Evolutionary conservation across 441 rosid species (phyloP).

Genomic region (Populus tomentosa): DNA sequence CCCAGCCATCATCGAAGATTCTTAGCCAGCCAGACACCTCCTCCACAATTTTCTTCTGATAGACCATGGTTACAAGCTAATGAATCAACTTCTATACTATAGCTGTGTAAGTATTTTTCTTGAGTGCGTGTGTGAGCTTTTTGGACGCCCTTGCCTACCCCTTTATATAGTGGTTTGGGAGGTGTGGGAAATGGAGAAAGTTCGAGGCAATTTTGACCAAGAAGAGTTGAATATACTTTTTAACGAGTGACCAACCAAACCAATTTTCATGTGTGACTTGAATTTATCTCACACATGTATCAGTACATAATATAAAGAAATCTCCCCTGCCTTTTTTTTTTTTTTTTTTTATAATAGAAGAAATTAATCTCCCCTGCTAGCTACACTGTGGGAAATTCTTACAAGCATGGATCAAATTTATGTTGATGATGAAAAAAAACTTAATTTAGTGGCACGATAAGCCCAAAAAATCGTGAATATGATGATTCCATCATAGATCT

Average conservation of each 20-base stretch:
- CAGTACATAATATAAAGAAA: not conserved
- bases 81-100: not conserved
- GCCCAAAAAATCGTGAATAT: too few relatives aligned
- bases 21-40: constrained; percentile 66
- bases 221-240: not conserved
- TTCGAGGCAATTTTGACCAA: not conserved
- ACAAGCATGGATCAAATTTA: too few relatives aligned
- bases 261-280: not conserved
- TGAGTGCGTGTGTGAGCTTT: not conserved
- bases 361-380: too few relatives aligned
- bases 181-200: not conserved
- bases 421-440: too few relatives aligned
- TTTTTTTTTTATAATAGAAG: too few relatives aligned
- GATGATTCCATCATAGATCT: too few relatives aligned
- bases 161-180: not conserved
- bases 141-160: not conserved
- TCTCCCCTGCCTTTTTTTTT: not conserved
- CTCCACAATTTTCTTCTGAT: constrained; percentile 28
- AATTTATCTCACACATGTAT: not conserved
- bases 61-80: constrained; percentile 13
- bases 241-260: too few relatives aligned
- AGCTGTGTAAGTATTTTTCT: not conserved
- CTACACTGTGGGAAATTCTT: too few relatives aligned
- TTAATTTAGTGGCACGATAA: too few relatives aligned
- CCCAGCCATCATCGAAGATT: constrained; percentile 47